Evolutionary conservation across 2,329 filamentous ascomycete genomes (phyloP).

Genomic region (Penicillium sp.): DNA sequence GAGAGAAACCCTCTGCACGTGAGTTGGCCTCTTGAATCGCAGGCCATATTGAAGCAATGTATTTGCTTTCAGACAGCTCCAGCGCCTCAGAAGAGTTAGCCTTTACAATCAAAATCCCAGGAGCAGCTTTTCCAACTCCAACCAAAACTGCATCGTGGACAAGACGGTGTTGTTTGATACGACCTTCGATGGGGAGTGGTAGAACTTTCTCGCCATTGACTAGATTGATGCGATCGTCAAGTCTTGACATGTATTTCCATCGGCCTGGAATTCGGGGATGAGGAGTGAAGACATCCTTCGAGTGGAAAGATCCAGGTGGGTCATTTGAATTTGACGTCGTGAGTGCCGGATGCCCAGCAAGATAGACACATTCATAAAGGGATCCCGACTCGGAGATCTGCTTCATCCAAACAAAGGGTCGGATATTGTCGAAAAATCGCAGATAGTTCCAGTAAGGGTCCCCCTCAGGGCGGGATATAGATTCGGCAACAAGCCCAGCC

Average conservation of each 20-base stretch:
- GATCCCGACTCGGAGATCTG: slow-evolving; percentile 22
- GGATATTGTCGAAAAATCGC: slow-evolving; percentile 40
- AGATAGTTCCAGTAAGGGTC: slow-evolving; percentile 49
- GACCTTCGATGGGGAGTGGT: slow-evolving; percentile 35
- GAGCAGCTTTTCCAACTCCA: slow-evolving; percentile 27
- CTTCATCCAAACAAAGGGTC: slow-evolving; percentile 42
- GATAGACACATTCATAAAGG: slow-evolving; percentile 35
- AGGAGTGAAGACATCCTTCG: slow-evolving; percentile 34
- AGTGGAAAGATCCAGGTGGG: slow-evolving; percentile 36
- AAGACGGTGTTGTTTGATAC: slow-evolving; percentile 33
- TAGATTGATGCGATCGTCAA: slow-evolving; percentile 36
- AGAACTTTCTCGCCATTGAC: slow-evolving; percentile 38
- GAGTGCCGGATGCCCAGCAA: slow-evolving; percentile 33
- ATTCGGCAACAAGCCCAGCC: slow-evolving; percentile 47
- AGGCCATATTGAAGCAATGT: slow-evolving; percentile 41
- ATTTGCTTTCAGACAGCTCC: slow-evolving; percentile 32
- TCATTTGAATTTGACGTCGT: slow-evolving; percentile 35
- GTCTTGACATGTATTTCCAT: slow-evolving; percentile 36
- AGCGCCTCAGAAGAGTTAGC: slow-evolving; percentile 21
- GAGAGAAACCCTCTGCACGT: slow-evolving; percentile 46
- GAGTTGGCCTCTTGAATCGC: slow-evolving; percentile 42
- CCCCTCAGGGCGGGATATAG: slow-evolving; percentile 38
- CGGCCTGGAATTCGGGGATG: slow-evolving; percentile 31
- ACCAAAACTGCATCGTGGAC: slow-evolving; percentile 36
- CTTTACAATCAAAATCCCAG: slow-evolving; percentile 33